Evolutionary conservation across 352 stramenopile genomes (phyloP).

Genomic region (Pythium phragmitis): DNA sequence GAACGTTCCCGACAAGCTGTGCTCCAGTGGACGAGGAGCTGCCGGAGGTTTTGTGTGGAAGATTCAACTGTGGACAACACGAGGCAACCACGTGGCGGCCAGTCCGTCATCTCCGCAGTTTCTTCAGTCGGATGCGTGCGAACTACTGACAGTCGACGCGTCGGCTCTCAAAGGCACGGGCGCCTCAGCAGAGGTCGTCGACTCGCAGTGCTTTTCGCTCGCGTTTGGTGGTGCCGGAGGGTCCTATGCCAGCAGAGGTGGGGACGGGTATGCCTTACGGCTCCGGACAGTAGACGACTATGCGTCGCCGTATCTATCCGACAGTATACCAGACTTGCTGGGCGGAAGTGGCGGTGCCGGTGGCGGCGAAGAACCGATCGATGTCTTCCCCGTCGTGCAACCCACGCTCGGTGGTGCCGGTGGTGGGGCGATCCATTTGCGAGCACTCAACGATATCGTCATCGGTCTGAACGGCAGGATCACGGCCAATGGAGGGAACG

Average conservation of each 20-base stretch:
- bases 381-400: slow-evolving; percentile 61
- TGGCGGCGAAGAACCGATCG: slow-evolving; percentile 79
- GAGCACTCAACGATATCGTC: slow-evolving; percentile 93
- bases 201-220: slow-evolving; percentile 87
- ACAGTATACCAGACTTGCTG: slow-evolving; percentile 75
- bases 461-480: slow-evolving; percentile 81
- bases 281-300: slow-evolving; percentile 24
- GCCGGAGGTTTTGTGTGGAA: slow-evolving; percentile 89
- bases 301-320: slow-evolving; percentile 37
- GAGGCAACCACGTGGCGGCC: slow-evolving; percentile 74
- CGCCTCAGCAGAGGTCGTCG: slow-evolving; percentile 48
- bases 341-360: slow-evolving; percentile 91
- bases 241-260: slow-evolving; percentile 53
- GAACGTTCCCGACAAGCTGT: slow-evolving; percentile 71
- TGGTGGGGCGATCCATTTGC: slow-evolving; percentile 83
- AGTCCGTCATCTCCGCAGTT: slow-evolving; percentile 68
- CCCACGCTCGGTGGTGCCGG: slow-evolving; percentile 88
- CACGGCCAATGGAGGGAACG: slow-evolving; percentile 66
- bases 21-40: slow-evolving; percentile 70
- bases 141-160: slow-evolving; percentile 44
- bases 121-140: slow-evolving; percentile 29
- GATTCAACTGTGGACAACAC: slow-evolving; percentile 86
- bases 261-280: slow-evolving; percentile 47
- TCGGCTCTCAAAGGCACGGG: slow-evolving; percentile 48
- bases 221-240: slow-evolving; percentile 87